Evolutionary conservation across 2,329 filamentous ascomycete genomes (phyloP), one percentile per base, ranked within the genome.

Genomic region (Neocatenulostroma microsporum): DNA sequence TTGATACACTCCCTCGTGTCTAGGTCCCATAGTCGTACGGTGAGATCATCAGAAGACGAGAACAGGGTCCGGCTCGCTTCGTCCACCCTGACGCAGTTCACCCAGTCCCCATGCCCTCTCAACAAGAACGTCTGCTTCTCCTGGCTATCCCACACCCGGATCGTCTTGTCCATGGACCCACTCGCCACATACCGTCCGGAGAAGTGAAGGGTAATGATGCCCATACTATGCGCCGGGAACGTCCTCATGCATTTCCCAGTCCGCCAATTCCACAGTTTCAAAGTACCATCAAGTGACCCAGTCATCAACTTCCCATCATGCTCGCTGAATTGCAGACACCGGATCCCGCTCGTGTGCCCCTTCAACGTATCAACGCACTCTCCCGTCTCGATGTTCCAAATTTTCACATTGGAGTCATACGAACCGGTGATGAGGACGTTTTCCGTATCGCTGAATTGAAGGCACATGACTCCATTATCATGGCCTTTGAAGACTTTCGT

Each of bases 251-350:
- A 87, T 51, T 86, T 77, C 30, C 91, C 91, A 0, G 86, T 95
- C 44, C 83, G 77, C 87, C 88, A 95, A 56, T 98, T 94, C 91
- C 91, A 98, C 21, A 98, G 78, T 57, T 84, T 88, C 52, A 98
- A 74, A 4, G 82, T 94, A 32, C 78, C 75, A 60, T 96, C 91
- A 38, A 95, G 71, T 55, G 84, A 87, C 34, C 88, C 91, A 39
- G 83, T 93, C 56, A 95, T 88, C 41, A 98, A 72, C 54, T 93
- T 93, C 37, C 76, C 80, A 47, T 94, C 85, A n/a, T n/a, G n/a
- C n/a, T n/a, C n/a, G 53, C 95, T 87, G 54, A 96, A 96, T 56
- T 96, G 88, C 24, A 98, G 70, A 37, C 87, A 84, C 26, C 91
- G 77, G 42, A 98, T 84, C 5, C 86, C 86, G 26, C 77, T 78